A percentile compares a stretch with the other conserved stretches of the same genome.
Evolutionary conservation across 139 green algal genomes (phyloP).

Genomic region (Gonium pectorale): DNA sequence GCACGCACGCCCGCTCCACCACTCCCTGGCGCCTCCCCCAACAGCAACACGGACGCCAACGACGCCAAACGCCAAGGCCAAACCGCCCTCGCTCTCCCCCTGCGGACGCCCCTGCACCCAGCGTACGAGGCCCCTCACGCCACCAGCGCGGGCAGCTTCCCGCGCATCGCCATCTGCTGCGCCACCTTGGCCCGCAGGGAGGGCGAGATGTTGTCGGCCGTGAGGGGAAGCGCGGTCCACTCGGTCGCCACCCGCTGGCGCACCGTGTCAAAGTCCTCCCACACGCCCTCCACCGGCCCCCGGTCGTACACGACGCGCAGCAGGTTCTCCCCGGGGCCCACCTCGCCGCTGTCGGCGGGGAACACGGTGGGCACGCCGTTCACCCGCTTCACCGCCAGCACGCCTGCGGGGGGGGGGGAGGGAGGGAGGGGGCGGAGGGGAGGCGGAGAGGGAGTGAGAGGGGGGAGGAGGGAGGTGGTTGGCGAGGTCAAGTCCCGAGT

Average conservation of each 20-base stretch:
- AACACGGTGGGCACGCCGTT: conserved; percentile 84
- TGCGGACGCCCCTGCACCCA: no score
- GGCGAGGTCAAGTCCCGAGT: no score
- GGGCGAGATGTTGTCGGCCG: conserved; percentile 67
- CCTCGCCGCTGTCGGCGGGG: conserved; percentile 74
- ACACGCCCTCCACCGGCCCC: conserved; percentile 71
- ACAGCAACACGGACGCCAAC: no score
- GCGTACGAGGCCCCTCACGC: no score
- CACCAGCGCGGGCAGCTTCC: conserved; percentile 45
- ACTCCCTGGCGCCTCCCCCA: no score
- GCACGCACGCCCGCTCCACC: no score
- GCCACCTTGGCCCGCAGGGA: conserved; percentile 75
- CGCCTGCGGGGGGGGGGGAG: conserved; percentile 52
- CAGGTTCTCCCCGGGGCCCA: conserved; percentile 77
- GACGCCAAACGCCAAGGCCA: no score
- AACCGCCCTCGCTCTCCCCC: no score
- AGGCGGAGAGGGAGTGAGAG: background rate
- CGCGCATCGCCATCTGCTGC: conserved; percentile 51
- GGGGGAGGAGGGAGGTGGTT: no score
- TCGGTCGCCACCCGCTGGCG: conserved; percentile 66
- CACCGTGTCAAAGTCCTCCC: conserved; percentile 80
- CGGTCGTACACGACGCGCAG: conserved; percentile 81
- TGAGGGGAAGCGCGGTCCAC: conserved; percentile 76
- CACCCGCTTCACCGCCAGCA: conserved; percentile 84
- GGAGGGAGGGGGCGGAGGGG: background rate